Percentiles rank a stretch among this genome's conserved stretches.
phyloP scores from a whole-genome alignment of 495 filamentous ascomycete genomes.

The Cercophora newfieldiana region DNA sequence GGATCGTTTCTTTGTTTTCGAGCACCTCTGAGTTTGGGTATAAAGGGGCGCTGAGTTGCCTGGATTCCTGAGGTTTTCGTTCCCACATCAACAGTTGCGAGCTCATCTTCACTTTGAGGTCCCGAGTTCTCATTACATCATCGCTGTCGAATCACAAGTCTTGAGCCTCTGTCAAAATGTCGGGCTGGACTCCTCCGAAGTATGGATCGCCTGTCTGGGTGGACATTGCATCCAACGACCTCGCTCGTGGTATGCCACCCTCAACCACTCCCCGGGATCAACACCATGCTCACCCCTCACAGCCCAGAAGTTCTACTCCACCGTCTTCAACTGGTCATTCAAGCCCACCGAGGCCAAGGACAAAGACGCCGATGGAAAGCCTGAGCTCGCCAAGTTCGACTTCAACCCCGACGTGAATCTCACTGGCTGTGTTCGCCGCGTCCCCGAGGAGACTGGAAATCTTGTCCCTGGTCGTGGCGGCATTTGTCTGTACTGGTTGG shows the following conservation, averaged over 20 bases:
- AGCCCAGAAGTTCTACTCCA: slow-evolving; percentile 23
- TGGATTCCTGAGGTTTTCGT: not conserved
- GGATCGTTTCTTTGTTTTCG: not conserved
- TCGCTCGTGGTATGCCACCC: slow-evolving; percentile 9
- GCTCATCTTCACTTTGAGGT: not conserved
- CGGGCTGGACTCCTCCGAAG: slow-evolving; percentile 21
- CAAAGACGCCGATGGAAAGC: not conserved
- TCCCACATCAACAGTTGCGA: not conserved
- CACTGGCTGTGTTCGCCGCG: slow-evolving; percentile 12
- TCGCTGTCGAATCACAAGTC: not conserved
- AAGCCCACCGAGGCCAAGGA: slow-evolving; percentile 7
- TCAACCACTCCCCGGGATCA: not conserved
- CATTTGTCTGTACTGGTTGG: slow-evolving; percentile 21
- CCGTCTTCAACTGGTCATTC: slow-evolving; percentile 25
- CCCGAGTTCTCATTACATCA: not conserved
- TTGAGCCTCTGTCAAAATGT: not conserved
- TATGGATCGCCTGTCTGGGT: slow-evolving; percentile 19
- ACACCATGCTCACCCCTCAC: not conserved
- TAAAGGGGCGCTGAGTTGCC: not conserved
- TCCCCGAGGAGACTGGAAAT: not conserved
- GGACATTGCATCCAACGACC: slow-evolving; percentile 16
- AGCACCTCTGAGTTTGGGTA: not conserved
- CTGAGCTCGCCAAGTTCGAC: slow-evolving; percentile 13
- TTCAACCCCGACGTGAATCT: slow-evolving; percentile 22
- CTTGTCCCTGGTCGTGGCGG: slow-evolving; percentile 17